Percentiles rank a stretch among this genome's conserved stretches.
Conservation (phyloP, 2,329 filamentous ascomycete genomes). For the Aspergillus fumigatus region DNA sequence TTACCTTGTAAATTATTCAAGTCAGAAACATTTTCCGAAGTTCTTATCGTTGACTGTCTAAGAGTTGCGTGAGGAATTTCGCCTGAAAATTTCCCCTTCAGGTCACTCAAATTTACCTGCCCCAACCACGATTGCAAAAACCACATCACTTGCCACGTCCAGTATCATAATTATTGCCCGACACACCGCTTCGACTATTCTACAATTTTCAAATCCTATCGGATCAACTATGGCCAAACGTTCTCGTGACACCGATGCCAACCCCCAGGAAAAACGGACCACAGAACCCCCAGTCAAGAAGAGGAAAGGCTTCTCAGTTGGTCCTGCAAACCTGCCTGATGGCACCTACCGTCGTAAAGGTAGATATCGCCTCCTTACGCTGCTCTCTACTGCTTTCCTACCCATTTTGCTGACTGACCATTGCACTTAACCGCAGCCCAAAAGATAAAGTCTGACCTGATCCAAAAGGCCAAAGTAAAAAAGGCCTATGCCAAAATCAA, state of each 20-base stretch:
- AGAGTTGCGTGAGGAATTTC: neutral
- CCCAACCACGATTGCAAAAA: neutral
- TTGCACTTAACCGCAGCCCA: slow-evolving; percentile 52
- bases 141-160: slow-evolving; percentile 3
- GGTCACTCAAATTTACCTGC: slow-evolving; percentile 4
- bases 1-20: neutral
- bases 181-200: slow-evolving; percentile 3
- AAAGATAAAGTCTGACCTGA: slow-evolving; percentile 84
- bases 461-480: slow-evolving; percentile 88
- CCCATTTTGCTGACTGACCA: neutral
- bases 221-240: slow-evolving; percentile 55
- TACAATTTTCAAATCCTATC: neutral
- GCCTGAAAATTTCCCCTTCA: slow-evolving; percentile 11
- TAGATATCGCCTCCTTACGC: slow-evolving; percentile 22
- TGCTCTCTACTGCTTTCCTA: neutral
- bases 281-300: slow-evolving; percentile 42
- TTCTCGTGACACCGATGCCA: slow-evolving; percentile 44
- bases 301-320: slow-evolving; percentile 75
- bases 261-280: slow-evolving; percentile 45
- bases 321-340: slow-evolving; percentile 85
- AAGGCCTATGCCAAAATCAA: slow-evolving; percentile 89
- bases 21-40: neutral
- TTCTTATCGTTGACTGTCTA: neutral
- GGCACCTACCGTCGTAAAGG: slow-evolving; percentile 81
- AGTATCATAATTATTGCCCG: slow-evolving; percentile 7